Evolutionary conservation across 176 grass and related monocot genomes (phyloP).

Genomic region (Olyra latifolia): DNA sequence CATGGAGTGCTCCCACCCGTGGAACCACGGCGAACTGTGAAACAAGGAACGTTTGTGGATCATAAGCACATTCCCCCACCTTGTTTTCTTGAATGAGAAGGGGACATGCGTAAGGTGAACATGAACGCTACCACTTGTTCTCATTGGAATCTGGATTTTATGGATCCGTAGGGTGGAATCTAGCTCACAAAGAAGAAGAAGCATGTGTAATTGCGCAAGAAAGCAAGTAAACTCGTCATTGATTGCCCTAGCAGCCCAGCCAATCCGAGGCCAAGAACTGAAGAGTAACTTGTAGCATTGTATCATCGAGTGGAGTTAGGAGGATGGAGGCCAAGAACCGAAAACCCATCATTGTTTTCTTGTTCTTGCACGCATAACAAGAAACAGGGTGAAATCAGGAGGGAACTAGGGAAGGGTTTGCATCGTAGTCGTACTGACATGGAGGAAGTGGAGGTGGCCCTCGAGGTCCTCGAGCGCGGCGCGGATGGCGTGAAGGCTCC

Average conservation of each 20-base stretch:
- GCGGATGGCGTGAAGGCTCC: slow-evolving; percentile 66
- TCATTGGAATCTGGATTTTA: background rate
- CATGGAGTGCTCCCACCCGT: background rate
- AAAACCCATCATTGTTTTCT: too few species aligned
- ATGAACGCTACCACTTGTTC: background rate
- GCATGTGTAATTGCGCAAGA: background rate
- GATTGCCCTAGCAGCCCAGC: background rate
- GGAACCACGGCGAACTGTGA: background rate
- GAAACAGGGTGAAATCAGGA: background rate
- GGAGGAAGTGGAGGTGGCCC: slow-evolving; percentile 76
- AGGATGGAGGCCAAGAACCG: too few species aligned
- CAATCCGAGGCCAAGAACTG: background rate
- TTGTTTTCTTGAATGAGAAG: background rate
- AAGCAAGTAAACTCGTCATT: background rate
- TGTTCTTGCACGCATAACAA: background rate
- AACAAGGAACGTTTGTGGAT: slow-evolving; percentile 5
- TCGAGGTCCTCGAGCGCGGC: slow-evolving; percentile 80
- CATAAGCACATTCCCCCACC: background rate
- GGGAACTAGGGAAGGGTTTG: background rate
- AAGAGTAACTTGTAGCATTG: background rate
- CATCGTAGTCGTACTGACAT: slow-evolving; percentile 40
- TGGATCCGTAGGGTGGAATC: background rate
- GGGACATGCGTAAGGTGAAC: background rate
- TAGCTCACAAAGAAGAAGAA: background rate
- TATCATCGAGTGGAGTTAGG: background rate